Evolutionary conservation across 139 green algal genomes (phyloP).

Genomic region (Monoraphidium neglectum): DNA sequence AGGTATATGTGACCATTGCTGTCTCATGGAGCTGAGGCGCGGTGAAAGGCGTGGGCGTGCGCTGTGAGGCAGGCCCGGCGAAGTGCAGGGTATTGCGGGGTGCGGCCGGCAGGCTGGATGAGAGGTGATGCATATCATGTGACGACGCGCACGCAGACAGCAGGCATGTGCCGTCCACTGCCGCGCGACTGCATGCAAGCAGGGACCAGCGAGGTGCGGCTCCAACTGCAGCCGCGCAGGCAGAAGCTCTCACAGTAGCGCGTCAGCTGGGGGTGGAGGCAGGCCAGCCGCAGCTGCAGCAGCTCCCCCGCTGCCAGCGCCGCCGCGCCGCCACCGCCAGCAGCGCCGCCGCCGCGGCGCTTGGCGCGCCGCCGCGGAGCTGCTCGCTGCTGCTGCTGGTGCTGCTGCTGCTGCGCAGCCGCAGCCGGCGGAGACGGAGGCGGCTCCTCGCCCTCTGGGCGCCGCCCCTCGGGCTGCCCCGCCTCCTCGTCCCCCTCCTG

Average conservation of each 20-base stretch:
- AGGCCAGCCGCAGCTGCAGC: constrained; percentile 72
- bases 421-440: background rate
- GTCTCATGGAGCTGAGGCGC: too few species aligned
- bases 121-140: background rate
- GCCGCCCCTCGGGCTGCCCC: background rate
- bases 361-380: background rate
- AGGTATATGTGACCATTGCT: too few species aligned
- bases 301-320: constrained; percentile 31
- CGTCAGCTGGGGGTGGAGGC: constrained; percentile 81
- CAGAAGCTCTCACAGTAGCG: constrained; percentile 49
- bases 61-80: too few species aligned
- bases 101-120: background rate
- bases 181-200: too few species aligned
- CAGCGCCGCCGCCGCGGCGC: background rate
- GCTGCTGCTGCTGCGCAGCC: too few species aligned
- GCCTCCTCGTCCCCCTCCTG: constrained; percentile 4
- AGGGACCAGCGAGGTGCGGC: too few species aligned
- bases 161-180: background rate
- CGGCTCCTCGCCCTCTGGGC: background rate
- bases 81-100: background rate
- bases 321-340: too few species aligned
- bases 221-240: too few species aligned
- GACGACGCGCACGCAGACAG: background rate
- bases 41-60: too few species aligned
- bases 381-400: background rate